A percentile compares a stretch with the other conserved stretches of the same genome.
These are phyloP conservation scores for Talaromyces marneffei DNA, from an alignment of 2,329 filamentous ascomycete species.

Conservation along the genomic window DNA sequence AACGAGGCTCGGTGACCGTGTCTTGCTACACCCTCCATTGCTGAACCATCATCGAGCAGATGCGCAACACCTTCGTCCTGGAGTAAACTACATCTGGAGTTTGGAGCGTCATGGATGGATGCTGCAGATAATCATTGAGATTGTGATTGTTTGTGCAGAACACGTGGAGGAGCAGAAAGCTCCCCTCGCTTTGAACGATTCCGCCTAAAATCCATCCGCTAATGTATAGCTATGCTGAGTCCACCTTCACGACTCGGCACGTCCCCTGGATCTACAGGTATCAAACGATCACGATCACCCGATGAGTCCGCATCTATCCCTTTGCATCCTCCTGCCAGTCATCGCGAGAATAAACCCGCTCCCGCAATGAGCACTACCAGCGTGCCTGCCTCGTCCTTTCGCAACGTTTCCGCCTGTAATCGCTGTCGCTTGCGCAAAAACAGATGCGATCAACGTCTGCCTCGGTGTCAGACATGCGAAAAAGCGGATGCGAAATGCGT, in stretches of 20 bases:
- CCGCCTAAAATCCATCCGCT: neutral
- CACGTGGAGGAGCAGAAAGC: neutral
- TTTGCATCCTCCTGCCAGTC: slow-evolving; percentile 6
- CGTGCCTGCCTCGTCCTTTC: slow-evolving; percentile 51
- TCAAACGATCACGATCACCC: slow-evolving; percentile 33
- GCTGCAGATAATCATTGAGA: neutral
- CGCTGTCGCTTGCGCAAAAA: slow-evolving; percentile 89
- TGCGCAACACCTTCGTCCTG: neutral
- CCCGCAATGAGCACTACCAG: slow-evolving; percentile 19
- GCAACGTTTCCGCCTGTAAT: slow-evolving; percentile 92
- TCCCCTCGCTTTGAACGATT: neutral
- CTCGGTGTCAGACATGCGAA: slow-evolving; percentile 84
- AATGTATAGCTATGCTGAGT: slow-evolving; percentile 29
- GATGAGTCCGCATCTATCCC: slow-evolving; percentile 22
- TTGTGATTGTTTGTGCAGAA: neutral
- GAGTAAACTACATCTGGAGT: neutral
- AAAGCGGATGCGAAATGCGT: slow-evolving; percentile 90
- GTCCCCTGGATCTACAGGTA: slow-evolving; percentile 30
- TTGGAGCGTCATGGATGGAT: slow-evolving; percentile 3
- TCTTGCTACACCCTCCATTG: neutral
- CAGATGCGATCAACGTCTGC: slow-evolving; percentile 86
- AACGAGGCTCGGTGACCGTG: neutral
- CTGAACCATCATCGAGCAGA: neutral
- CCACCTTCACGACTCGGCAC: slow-evolving; percentile 22
- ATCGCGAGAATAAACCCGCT: neutral